Evolutionary conservation across 306 rosid genomes (phyloP).

Genomic region (Dryas alaskensis): DNA sequence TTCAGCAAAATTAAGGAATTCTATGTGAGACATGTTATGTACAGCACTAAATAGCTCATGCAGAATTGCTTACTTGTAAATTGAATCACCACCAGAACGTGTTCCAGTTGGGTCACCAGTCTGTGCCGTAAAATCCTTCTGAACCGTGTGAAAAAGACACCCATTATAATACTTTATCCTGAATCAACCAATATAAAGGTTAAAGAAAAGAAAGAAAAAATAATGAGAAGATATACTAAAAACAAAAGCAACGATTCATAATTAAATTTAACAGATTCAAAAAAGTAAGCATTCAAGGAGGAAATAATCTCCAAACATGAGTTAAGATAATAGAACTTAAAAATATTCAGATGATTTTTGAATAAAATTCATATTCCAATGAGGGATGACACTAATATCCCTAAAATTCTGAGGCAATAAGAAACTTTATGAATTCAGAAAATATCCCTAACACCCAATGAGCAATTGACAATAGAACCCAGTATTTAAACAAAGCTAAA

Average conservation of each 20-base stretch:
- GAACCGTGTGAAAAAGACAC: slow-evolving; percentile 77
- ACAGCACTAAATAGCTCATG: background rate
- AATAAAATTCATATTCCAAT: background rate
- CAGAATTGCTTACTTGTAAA: slow-evolving; percentile 57
- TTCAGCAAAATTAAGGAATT: background rate
- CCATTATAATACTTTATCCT: slow-evolving; percentile 89
- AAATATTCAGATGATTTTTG: background rate
- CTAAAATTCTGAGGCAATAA: no score
- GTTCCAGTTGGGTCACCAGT: slow-evolving; percentile 90
- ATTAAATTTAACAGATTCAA: background rate
- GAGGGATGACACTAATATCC: background rate
- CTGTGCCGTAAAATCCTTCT: slow-evolving; percentile 95
- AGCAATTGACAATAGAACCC: background rate
- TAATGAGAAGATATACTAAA: background rate
- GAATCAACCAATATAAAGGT: slow-evolving; percentile 10
- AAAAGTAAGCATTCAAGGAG: background rate
- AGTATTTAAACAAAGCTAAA: background rate
- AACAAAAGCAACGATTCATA: background rate
- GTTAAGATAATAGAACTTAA: background rate
- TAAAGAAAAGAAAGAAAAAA: slow-evolving; percentile 8
- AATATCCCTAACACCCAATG: background rate
- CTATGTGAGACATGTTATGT: background rate
- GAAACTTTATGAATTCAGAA: background rate
- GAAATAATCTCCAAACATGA: background rate
- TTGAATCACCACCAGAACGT: slow-evolving; percentile 69